These are phyloP conservation scores for Exophiala oligosperma DNA, from an alignment of 2,329 filamentous ascomycete genomes.

Conservation along the genomic window DNA sequence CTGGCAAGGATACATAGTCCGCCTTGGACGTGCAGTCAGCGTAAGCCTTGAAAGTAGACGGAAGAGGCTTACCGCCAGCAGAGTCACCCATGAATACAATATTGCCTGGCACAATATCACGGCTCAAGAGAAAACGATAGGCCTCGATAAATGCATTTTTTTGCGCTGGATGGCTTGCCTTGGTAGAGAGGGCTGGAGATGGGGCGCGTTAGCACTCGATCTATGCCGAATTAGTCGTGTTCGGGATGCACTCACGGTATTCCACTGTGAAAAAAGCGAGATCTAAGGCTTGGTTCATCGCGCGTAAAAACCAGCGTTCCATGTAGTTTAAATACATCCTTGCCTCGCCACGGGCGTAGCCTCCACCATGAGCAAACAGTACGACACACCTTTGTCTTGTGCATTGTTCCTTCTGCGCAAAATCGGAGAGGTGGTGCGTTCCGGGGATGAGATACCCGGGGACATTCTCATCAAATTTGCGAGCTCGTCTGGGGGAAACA, in stretches of 20 bases:
- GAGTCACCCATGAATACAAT: conserved; percentile 91
- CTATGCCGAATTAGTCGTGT: too few species aligned
- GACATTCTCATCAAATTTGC: not conserved
- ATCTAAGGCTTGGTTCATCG: not conserved
- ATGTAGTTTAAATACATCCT: conserved; percentile 20
- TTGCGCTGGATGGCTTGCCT: too few species aligned
- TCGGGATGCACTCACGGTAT: too few species aligned
- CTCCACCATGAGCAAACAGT: conserved; percentile 14
- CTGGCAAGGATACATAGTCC: conserved; percentile 69
- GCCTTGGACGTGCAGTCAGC: not conserved
- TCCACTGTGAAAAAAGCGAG: too few species aligned
- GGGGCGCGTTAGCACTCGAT: too few species aligned
- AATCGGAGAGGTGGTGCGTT: not conserved
- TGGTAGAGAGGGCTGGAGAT: too few species aligned
- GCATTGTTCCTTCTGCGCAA: not conserved
- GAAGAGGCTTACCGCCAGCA: conserved; percentile 62
- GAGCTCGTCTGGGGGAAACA: not conserved
- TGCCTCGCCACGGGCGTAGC: conserved; percentile 16
- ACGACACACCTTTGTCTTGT: conserved; percentile 2
- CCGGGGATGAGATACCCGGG: conserved; percentile 13
- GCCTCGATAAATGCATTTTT: too few species aligned
- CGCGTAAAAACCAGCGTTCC: conserved; percentile 10
- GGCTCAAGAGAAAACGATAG: not conserved
- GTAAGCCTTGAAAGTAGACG: too few species aligned
- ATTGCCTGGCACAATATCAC: conserved; percentile 62